phyloP scores from a whole-genome alignment of 129 eudicot genomes.

The Artemisia annua region DNA sequence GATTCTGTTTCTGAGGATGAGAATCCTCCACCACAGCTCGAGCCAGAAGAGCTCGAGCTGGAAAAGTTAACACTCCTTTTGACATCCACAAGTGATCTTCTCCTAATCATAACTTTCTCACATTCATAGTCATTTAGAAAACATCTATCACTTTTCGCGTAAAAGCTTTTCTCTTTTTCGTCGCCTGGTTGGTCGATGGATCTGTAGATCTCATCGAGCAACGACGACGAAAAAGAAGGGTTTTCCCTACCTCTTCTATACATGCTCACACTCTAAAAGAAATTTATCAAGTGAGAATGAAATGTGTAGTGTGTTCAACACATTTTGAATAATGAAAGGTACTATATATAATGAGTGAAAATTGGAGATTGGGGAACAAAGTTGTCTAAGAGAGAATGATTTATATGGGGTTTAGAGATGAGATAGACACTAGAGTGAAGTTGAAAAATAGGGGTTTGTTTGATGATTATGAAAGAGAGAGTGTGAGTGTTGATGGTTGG shows the following conservation, averaged over 20 bases:
- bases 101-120: slow-evolving; percentile 27
- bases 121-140: slow-evolving; percentile 18
- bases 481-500: background rate
- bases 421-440: slow-evolving; percentile 26
- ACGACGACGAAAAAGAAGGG: slow-evolving; percentile 82
- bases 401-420: slow-evolving; percentile 31
- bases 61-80: slow-evolving; percentile 34
- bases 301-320: slow-evolving; percentile 14
- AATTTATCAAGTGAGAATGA: background rate
- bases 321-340: slow-evolving; percentile 25
- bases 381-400: slow-evolving; percentile 38
- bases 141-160: background rate
- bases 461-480: slow-evolving; percentile 20
- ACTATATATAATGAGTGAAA: slow-evolving; percentile 27
- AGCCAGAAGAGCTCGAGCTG: slow-evolving; percentile 75
- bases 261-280: slow-evolving; percentile 18
- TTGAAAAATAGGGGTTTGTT: slow-evolving; percentile 35
- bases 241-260: slow-evolving; percentile 26
- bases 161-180: slow-evolving; percentile 14
- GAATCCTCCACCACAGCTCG: slow-evolving; percentile 58
- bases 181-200: slow-evolving; percentile 62
- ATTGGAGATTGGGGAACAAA: slow-evolving; percentile 30
- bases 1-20: slow-evolving; percentile 69
- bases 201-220: slow-evolving; percentile 82
- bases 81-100: slow-evolving; percentile 34